Evolutionary conservation across 1,139 yeast genomes (phyloP).

Genomic region (Sugiyamaella paludigena): DNA sequence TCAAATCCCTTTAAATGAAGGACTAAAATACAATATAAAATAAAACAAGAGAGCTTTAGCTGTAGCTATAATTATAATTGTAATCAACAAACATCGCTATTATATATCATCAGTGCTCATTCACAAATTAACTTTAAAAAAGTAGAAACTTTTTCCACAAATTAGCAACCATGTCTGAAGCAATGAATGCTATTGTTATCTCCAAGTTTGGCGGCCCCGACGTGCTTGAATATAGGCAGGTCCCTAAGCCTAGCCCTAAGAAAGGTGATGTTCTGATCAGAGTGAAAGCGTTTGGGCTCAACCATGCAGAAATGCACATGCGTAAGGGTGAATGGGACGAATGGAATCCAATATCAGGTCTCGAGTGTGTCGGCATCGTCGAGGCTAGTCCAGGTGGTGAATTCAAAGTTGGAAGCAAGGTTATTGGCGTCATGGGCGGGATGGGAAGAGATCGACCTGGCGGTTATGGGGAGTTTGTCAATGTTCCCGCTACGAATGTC

Average conservation of each 20-base stretch:
- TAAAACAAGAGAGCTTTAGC: no score
- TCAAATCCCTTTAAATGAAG: no score
- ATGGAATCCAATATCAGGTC: slow-evolving; percentile 8
- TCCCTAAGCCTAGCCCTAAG: slow-evolving; percentile 12
- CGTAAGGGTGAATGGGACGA: slow-evolving; percentile 15
- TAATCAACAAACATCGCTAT: no score
- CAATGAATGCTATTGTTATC: no score
- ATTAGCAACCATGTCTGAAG: no score
- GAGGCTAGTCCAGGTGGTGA: slow-evolving; percentile 14
- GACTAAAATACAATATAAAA: no score
- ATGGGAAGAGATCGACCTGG: slow-evolving; percentile 15
- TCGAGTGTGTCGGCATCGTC: slow-evolving; percentile 16
- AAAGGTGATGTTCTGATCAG: slow-evolving; percentile 8
- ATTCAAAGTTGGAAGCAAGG: slow-evolving; percentile 8
- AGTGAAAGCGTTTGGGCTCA: slow-evolving; percentile 14
- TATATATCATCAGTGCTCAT: no score
- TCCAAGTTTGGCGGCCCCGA: slow-evolving; percentile 14
- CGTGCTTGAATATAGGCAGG: slow-evolving; percentile 6
- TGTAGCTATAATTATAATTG: no score
- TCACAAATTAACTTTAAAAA: no score
- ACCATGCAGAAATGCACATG: slow-evolving; percentile 17
- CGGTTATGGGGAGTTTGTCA: slow-evolving; percentile 7
- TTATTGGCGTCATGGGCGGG: slow-evolving; percentile 15
- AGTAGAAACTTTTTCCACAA: no score
- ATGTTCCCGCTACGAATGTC: slow-evolving; percentile 1